These are phyloP conservation scores for Chenopodium album DNA, from an alignment of 148 eudicot genomes.

Conservation along the genomic window DNA sequence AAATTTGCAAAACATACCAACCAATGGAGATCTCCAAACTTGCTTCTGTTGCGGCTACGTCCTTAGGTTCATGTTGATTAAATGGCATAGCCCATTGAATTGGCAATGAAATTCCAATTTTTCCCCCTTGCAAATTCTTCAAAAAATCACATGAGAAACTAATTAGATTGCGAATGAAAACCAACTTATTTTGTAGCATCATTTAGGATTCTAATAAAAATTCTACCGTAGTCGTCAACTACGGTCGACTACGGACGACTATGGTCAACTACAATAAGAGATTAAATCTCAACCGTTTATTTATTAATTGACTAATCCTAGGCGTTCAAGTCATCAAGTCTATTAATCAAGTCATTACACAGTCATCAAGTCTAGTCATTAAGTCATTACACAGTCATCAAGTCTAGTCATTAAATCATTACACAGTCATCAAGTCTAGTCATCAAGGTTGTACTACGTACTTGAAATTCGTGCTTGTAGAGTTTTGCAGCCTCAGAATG, in stretches of 20 bases:
- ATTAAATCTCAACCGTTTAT: too few species aligned
- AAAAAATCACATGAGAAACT: not conserved
- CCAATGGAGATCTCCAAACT: slow-evolving; percentile 15
- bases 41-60: not conserved
- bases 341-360: too few species aligned
- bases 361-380: too few species aligned
- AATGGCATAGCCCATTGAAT: not conserved
- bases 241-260: too few species aligned
- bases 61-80: not conserved
- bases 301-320: too few species aligned
- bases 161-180: not conserved
- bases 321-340: too few species aligned
- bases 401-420: too few species aligned
- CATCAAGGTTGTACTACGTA: not conserved
- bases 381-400: too few species aligned
- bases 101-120: slow-evolving; percentile 16
- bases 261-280: too few species aligned
- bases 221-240: too few species aligned
- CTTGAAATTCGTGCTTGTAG: slow-evolving; percentile 6
- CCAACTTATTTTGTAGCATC: not conserved
- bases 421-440: too few species aligned
- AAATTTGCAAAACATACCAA: not conserved
- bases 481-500: slow-evolving; percentile 30
- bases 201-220: not conserved
- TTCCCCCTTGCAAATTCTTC: slow-evolving; percentile 7